These are phyloP conservation scores for Linnemannia exigua DNA, from an alignment of 192 early-diverging fungal species.

Conservation along the genomic window DNA sequence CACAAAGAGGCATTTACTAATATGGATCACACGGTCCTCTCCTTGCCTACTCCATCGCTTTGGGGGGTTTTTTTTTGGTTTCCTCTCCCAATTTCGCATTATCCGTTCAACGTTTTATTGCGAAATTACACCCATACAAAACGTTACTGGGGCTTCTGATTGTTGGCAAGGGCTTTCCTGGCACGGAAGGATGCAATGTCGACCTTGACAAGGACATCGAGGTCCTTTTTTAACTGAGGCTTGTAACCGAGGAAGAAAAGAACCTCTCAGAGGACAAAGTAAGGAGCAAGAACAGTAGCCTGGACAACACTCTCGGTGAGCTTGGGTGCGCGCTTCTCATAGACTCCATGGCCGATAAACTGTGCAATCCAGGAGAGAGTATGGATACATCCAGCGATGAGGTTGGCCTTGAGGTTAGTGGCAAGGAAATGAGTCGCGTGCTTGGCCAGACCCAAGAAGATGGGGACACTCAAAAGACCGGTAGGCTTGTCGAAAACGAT, in stretches of 20 bases:
- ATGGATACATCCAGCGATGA: slow-evolving; percentile 72
- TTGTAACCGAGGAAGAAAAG: slow-evolving; percentile 89
- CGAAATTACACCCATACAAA: no score
- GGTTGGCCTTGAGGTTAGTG: slow-evolving; percentile 63
- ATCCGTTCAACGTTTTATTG: background rate
- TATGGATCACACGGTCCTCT: background rate
- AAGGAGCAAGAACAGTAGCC: slow-evolving; percentile 92
- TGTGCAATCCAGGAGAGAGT: slow-evolving; percentile 87
- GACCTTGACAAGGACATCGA: slow-evolving; percentile 69
- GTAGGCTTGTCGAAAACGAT: slow-evolving; percentile 78
- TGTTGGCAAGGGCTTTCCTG: slow-evolving; percentile 32
- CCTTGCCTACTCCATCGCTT: background rate
- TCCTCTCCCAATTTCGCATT: no score
- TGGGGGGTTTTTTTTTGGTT: no score
- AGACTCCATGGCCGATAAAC: slow-evolving; percentile 91
- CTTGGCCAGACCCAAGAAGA: slow-evolving; percentile 72
- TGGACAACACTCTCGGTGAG: slow-evolving; percentile 88
- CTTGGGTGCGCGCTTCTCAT: slow-evolving; percentile 90
- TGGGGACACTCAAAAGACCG: slow-evolving; percentile 68
- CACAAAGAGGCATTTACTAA: background rate
- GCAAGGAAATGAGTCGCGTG: slow-evolving; percentile 75
- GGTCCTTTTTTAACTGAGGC: slow-evolving; percentile 71
- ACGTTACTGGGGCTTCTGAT: background rate
- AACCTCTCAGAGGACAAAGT: slow-evolving; percentile 92
- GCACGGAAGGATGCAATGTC: slow-evolving; percentile 67